Percentiles rank a stretch among this genome's conserved stretches.
These are phyloP conservation scores for Colletotrichum lindemuthianum DNA, from an alignment of 2,329 filamentous ascomycete genomes.

Conservation along the genomic window DNA sequence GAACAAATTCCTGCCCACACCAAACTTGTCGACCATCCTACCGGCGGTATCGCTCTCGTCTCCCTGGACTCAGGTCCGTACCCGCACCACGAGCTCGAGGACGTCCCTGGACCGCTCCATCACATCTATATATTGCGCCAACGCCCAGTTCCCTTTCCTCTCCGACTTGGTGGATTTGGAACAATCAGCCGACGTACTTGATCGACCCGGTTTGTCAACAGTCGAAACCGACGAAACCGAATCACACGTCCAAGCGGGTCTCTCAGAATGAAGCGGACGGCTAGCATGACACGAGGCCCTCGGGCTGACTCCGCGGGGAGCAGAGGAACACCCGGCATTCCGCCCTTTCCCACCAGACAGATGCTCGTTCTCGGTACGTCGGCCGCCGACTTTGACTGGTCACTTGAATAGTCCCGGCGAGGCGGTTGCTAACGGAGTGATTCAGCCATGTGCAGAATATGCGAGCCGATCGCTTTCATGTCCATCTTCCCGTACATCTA, in stretches of 20 bases:
- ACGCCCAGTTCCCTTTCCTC: conserved; percentile 3
- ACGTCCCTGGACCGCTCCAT: background rate
- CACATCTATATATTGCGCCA: conserved; percentile 24
- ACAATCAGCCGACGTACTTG: background rate
- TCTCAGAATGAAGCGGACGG: conserved; percentile 34
- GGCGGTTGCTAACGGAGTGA: background rate
- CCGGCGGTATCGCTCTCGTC: conserved; percentile 5
- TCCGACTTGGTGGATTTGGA: background rate
- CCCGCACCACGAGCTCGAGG: background rate
- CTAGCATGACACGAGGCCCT: conserved; percentile 34
- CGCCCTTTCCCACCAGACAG: conserved; percentile 54
- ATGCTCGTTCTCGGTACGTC: conserved; percentile 61
- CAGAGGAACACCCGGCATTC: conserved; percentile 18
- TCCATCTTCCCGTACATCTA: conserved; percentile 99
- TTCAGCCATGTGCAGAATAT: conserved; percentile 92
- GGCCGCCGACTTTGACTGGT: background rate
- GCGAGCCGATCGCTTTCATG: conserved; percentile 99
- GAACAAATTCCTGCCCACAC: conserved; percentile 29
- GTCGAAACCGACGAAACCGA: conserved; percentile 1
- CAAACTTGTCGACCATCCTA: conserved; percentile 18
- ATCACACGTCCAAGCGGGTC: conserved; percentile 8
- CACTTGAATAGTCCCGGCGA: background rate
- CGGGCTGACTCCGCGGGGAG: conserved; percentile 20
- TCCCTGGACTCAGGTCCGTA: conserved; percentile 23
- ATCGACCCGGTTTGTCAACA: conserved; percentile 1